Base-by-base conservation (phyloP, 371 early-diverging fungal genomes). In the Lichtheimia ramosa region DNA sequence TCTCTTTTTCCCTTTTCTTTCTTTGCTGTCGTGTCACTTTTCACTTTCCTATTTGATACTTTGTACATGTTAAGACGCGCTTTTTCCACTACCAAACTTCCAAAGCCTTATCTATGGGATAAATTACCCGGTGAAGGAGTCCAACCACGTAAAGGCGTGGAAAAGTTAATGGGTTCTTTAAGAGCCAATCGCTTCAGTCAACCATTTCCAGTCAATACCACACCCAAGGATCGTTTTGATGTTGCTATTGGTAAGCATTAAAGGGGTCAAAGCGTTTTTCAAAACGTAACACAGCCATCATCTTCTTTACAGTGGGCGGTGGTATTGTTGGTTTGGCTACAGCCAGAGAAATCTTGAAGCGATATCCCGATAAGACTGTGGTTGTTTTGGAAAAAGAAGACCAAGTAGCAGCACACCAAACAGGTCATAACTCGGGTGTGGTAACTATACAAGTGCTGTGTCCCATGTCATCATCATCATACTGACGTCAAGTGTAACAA, bases 321-420 rank as follows among this genome's bases (percentile, higher is more conserved):
- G 79, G 79, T 50, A 78, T 78, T 28, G 70, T 78, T 62, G 79
- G 79, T 25, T 55, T 78, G 55, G 79, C 79, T 27, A 78, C 79
- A 39, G 79, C 79, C 13, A 66, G 79, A 41, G 79, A 78, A 61
- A 48, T 78, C 28, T 54, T 78, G 21, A 66, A 71, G 3, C 64
- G 79, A 13, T 75, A 73, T 48, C 73, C 73, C 0, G 55, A 69
- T 5, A 78, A 73, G 66, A 78, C 75, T 0, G 73, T 78, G 0
- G 75, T 73, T 49, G 73, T 78, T 1, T 54, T 78, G 27, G 79
- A 78, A 54, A 74, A 75, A 46, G 79, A 78, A 53, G 58, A 63
- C 24, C 73, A 78, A 25, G 75, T 78, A 13, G 79, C 73, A 43
- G 65, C 68, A 18, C 79, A 78, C 57, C 79, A 78, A 56, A 71